Percentiles rank a stretch among this genome's conserved stretches.
Evolutionary conservation across 1,284 basidiomycete genomes (phyloP).

Genomic region (Cutaneotrichosporon curvatum): DNA sequence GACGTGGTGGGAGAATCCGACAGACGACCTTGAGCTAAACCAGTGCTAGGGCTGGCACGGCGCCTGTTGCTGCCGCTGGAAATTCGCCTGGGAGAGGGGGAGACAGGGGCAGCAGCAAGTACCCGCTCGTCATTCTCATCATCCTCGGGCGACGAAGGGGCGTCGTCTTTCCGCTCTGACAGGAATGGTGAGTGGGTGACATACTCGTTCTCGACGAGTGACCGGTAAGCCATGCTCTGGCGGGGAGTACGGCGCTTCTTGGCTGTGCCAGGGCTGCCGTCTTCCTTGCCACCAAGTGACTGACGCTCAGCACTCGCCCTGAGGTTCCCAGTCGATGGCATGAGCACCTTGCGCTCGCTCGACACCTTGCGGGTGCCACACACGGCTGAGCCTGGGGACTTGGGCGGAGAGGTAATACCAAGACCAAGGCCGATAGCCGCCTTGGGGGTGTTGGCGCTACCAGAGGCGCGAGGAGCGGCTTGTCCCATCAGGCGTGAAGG

Average conservation of each 20-base stretch:
- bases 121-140: not conserved
- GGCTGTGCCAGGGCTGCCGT: slow-evolving; percentile 53
- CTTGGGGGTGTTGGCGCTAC: slow-evolving; percentile 30
- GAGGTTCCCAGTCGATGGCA: slow-evolving; percentile 19
- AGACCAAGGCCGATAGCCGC: slow-evolving; percentile 37
- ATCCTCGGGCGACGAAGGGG: not conserved
- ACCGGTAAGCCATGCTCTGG: slow-evolving; percentile 66
- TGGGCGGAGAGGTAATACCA: slow-evolving; percentile 21
- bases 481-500: slow-evolving; percentile 28
- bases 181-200: slow-evolving; percentile 83
- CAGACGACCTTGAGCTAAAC: slow-evolving; percentile 11
- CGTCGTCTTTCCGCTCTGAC: slow-evolving; percentile 10
- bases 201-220: slow-evolving; percentile 64
- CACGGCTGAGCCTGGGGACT: slow-evolving; percentile 21
- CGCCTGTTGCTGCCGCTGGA: slow-evolving; percentile 24
- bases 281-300: slow-evolving; percentile 50
- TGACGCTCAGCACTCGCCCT: slow-evolving; percentile 16
- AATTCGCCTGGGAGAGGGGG: slow-evolving; percentile 28
- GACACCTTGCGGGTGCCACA: slow-evolving; percentile 35
- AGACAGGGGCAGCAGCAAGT: slow-evolving; percentile 22
- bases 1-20: slow-evolving; percentile 33
- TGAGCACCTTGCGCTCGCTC: slow-evolving; percentile 23
- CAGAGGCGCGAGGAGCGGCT: slow-evolving; percentile 25
- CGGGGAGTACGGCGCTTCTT: slow-evolving; percentile 50
- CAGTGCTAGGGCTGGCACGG: slow-evolving; percentile 22